Conservation (phyloP, 202 grass and related monocot species). For the Alloteropsis angusta region DNA sequence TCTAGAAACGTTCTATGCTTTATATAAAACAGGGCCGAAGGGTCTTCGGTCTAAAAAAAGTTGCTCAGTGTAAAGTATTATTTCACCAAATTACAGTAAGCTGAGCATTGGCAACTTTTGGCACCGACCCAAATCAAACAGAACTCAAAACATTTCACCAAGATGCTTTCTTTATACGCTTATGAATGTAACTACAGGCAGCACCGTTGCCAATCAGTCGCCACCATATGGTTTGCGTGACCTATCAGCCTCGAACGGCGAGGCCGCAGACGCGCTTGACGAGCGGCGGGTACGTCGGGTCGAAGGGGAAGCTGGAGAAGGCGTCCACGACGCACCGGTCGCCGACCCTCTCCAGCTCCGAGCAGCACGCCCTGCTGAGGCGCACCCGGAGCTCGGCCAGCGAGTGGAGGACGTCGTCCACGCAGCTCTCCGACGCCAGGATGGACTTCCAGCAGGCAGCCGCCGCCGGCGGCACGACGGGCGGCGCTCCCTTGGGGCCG, state of each 20-base stretch:
- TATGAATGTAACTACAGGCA: too few relatives aligned
- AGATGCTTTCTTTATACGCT: too few relatives aligned
- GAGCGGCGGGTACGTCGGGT: background rate
- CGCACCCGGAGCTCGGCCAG: background rate
- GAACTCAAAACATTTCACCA: too few relatives aligned
- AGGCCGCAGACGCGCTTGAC: background rate
- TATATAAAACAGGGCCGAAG: too few relatives aligned
- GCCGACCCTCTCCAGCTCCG: conserved; percentile 7
- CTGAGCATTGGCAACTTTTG: too few relatives aligned
- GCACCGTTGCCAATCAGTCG: too few relatives aligned
- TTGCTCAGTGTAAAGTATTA: too few relatives aligned
- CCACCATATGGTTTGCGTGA: too few relatives aligned
- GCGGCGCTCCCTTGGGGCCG: background rate
- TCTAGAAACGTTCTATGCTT: too few relatives aligned
- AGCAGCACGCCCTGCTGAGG: conserved; percentile 11
- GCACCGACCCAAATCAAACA: too few relatives aligned
- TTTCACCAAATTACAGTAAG: too few relatives aligned
- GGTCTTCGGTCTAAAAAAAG: too few relatives aligned
- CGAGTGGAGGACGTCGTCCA: background rate
- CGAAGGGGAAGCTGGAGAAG: conserved; percentile 19
- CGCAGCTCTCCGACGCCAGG: background rate
- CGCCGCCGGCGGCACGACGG: background rate
- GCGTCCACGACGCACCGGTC: background rate
- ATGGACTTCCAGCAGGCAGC: conserved; percentile 20
- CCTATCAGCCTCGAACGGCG: background rate